Percentiles rank a stretch among this genome's conserved stretches.
phyloP scores from a whole-genome alignment of 192 early-diverging fungal species.

The Jimgerdemannia lactiflua region DNA sequence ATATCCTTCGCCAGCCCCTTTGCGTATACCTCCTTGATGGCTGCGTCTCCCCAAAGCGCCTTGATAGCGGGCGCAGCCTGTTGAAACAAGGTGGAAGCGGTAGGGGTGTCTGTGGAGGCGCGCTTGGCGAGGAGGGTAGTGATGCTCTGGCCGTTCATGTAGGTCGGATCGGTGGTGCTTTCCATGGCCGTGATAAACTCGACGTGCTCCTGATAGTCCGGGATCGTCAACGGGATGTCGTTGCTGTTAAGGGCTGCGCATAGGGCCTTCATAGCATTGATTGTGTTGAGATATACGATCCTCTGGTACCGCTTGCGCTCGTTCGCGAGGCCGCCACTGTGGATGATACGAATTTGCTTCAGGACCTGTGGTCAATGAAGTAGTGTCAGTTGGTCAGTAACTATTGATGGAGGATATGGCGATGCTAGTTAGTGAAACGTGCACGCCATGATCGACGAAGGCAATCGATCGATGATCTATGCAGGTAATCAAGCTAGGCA shows the following conservation, averaged over 20 bases:
- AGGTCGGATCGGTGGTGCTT: not conserved
- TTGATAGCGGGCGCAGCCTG: conserved; percentile 36
- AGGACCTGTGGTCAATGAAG: conserved; percentile 21
- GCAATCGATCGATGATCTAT: conserved; percentile 6
- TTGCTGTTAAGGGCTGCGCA: conserved; percentile 13
- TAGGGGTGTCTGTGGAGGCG: conserved; percentile 34
- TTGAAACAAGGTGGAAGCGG: conserved; percentile 30
- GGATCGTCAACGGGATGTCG: not conserved
- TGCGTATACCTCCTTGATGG: conserved; percentile 28
- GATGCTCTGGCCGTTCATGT: not conserved
- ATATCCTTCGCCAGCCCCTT: conserved; percentile 35
- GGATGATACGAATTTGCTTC: conserved; percentile 36
- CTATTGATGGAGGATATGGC: conserved; percentile 16
- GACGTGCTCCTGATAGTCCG: conserved; percentile 5
- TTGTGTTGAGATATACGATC: conserved; percentile 38
- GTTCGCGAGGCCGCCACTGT: conserved; percentile 27
- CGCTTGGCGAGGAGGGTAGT: conserved; percentile 1
- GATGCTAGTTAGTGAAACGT: too few species aligned
- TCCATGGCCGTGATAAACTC: conserved; percentile 8
- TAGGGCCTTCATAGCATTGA: conserved; percentile 39
- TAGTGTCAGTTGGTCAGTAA: conserved; percentile 23
- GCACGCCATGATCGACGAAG: too few species aligned
- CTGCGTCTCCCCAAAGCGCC: conserved; percentile 39
- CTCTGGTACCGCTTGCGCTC: conserved; percentile 38
- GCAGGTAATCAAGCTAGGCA: conserved; percentile 15